These are phyloP conservation scores for Bipolaris sorokiniana DNA, from an alignment of 2,329 filamentous ascomycete genomes.

Conservation along the genomic window DNA sequence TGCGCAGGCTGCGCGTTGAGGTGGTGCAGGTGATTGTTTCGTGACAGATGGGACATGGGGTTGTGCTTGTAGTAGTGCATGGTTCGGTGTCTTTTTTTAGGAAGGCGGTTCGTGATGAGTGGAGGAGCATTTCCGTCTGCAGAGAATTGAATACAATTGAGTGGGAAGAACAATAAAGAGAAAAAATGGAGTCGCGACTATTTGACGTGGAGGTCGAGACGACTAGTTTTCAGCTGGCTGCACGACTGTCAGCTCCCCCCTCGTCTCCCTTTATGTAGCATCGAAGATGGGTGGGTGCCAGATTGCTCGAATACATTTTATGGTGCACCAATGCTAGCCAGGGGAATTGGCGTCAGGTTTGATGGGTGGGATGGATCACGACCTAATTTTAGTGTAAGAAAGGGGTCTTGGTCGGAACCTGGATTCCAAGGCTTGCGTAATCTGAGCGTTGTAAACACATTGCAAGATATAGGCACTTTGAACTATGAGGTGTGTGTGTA, in stretches of 20 bases:
- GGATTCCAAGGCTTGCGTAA: background rate
- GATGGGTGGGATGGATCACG: background rate
- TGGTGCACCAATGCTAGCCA: background rate
- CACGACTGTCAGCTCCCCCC: too few relatives aligned
- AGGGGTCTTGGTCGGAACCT: background rate
- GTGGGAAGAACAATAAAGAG: background rate
- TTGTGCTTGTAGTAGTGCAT: background rate
- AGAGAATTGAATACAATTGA: too few relatives aligned
- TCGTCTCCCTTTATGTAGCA: background rate
- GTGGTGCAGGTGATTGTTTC: background rate
- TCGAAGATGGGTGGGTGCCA: background rate
- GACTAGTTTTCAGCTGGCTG: too few relatives aligned
- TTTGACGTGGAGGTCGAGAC: too few relatives aligned
- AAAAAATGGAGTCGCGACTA: too few relatives aligned
- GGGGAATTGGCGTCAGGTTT: background rate
- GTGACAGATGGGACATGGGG: background rate
- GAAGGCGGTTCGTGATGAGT: background rate
- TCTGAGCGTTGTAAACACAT: background rate
- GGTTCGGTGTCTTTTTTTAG: background rate
- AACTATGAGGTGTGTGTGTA: background rate
- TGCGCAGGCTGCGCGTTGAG: background rate
- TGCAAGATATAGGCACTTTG: background rate
- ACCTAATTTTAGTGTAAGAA: background rate
- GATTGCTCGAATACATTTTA: background rate
- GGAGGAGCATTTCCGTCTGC: background rate